Conservation (phyloP, 352 stramenopile genomes). For the Phytophthora tubulina region DNA sequence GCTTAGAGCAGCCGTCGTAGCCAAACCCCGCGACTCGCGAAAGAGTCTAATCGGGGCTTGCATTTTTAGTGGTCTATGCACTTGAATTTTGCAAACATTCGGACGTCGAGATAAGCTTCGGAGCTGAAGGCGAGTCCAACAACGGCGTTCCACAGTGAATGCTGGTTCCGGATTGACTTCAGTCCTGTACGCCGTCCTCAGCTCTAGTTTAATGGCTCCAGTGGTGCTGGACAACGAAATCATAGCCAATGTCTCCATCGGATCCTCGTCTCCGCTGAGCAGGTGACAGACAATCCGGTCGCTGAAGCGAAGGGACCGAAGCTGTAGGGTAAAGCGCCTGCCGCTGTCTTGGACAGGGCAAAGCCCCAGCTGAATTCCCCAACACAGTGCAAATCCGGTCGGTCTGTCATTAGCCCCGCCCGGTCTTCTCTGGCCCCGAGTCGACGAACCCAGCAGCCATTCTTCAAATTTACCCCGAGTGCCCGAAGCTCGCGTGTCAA, state of each 20-base stretch:
- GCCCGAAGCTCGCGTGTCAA: slow-evolving; percentile 9
- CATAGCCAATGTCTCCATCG: slow-evolving; percentile 2
- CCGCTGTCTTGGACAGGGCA: slow-evolving; percentile 9
- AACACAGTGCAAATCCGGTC: neutral
- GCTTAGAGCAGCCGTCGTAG: slow-evolving; percentile 20
- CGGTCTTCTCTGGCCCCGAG: slow-evolving; percentile 8
- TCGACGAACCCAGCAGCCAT: slow-evolving; percentile 17
- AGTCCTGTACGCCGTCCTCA: neutral
- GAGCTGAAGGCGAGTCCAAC: slow-evolving; percentile 18
- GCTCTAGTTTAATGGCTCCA: neutral
- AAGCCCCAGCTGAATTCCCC: slow-evolving; percentile 31
- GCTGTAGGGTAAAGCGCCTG: slow-evolving; percentile 5
- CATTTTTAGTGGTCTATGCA: slow-evolving; percentile 10
- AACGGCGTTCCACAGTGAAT: neutral
- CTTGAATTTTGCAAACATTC: slow-evolving; percentile 30
- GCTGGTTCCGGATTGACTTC: slow-evolving; percentile 9
- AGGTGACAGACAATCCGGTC: slow-evolving; percentile 32
- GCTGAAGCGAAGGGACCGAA: neutral
- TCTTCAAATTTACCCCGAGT: slow-evolving; percentile 30
- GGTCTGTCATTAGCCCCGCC: slow-evolving; percentile 12
- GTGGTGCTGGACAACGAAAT: neutral
- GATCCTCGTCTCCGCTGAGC: slow-evolving; percentile 15
- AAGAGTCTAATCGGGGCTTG: slow-evolving; percentile 21
- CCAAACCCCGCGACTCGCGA: slow-evolving; percentile 28
- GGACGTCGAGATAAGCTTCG: slow-evolving; percentile 26